Percentiles rank a stretch among this genome's conserved stretches.
phyloP scores from a whole-genome alignment of 192 early-diverging fungal species.

The Dimargaris cristalligena region DNA sequence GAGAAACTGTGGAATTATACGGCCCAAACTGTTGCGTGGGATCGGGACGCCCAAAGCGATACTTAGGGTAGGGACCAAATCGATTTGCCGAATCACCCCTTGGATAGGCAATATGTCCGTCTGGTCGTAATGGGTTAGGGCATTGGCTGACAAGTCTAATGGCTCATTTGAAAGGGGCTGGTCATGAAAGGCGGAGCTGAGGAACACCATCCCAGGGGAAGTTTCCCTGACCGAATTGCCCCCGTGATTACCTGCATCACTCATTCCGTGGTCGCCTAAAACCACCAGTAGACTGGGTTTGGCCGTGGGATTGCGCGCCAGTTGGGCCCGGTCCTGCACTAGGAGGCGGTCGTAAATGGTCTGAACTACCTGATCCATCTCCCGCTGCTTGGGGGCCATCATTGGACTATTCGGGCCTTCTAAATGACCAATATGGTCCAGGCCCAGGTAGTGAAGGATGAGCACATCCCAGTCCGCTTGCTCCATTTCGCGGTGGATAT shows the following conservation, averaged over 20 bases:
- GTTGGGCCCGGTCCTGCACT: slow-evolving; percentile 26
- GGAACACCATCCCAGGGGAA: slow-evolving; percentile 30
- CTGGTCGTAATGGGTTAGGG: slow-evolving; percentile 13
- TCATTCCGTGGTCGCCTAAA: slow-evolving; percentile 75
- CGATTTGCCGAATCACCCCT: slow-evolving; percentile 25
- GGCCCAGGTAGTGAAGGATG: slow-evolving; percentile 66
- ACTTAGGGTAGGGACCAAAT: slow-evolving; percentile 26
- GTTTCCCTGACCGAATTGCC: slow-evolving; percentile 30
- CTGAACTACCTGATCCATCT: slow-evolving; percentile 54
- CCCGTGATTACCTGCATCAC: slow-evolving; percentile 42
- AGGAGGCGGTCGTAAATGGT: slow-evolving; percentile 31
- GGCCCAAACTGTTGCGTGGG: slow-evolving; percentile 29
- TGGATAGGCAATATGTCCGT: slow-evolving; percentile 16
- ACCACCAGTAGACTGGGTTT: slow-evolving; percentile 55
- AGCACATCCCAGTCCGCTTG: slow-evolving; percentile 45
- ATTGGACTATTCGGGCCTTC: slow-evolving; percentile 45
- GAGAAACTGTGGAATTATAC: slow-evolving; percentile 24
- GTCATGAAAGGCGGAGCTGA: slow-evolving; percentile 17
- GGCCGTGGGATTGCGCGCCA: slow-evolving; percentile 16
- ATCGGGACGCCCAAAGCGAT: slow-evolving; percentile 33
- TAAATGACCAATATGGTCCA: slow-evolving; percentile 68
- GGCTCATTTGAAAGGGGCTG: not conserved
- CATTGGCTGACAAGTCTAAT: too few relatives aligned
- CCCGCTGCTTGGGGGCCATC: slow-evolving; percentile 57
- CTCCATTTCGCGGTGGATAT: slow-evolving; percentile 36